phyloP scores from a whole-genome alignment of 2,329 filamentous ascomycete species.

The Remersonia thermophila region DNA sequence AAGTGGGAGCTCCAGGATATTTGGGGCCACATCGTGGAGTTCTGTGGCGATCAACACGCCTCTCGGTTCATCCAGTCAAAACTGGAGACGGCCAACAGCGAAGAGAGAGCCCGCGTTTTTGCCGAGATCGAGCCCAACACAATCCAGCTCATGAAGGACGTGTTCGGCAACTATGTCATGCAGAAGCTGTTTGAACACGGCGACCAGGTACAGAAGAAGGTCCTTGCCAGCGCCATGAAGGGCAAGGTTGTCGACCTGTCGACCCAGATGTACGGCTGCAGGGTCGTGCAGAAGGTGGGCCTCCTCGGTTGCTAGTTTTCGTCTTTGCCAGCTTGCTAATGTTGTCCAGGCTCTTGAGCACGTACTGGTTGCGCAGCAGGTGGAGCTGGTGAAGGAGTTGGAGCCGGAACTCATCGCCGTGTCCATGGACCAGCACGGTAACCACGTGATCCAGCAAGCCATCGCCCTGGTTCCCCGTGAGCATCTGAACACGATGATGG shows the following conservation, averaged over 20 bases:
- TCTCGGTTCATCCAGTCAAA: slow-evolving; percentile 94
- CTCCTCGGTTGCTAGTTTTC: too few relatives aligned
- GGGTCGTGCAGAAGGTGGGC: slow-evolving; percentile 81
- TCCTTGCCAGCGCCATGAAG: slow-evolving; percentile 76
- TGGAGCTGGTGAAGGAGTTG: slow-evolving; percentile 69
- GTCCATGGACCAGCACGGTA: slow-evolving; percentile 80
- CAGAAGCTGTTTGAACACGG: slow-evolving; percentile 97
- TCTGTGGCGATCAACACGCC: slow-evolving; percentile 89
- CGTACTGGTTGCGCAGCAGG: slow-evolving; percentile 84
- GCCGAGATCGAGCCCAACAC: slow-evolving; percentile 74
- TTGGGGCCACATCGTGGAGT: slow-evolving; percentile 78
- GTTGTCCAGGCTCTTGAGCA: slow-evolving; percentile 65
- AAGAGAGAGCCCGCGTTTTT: slow-evolving; percentile 88
- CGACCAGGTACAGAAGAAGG: slow-evolving; percentile 83
- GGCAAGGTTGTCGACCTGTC: slow-evolving; percentile 71
- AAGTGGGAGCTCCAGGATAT: slow-evolving; percentile 77
- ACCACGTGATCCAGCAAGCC: slow-evolving; percentile 92
- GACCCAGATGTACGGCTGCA: slow-evolving; percentile 81
- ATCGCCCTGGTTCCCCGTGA: slow-evolving; percentile 68
- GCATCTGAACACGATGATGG: slow-evolving; percentile 75
- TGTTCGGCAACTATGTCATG: slow-evolving; percentile 97
- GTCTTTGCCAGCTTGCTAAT: neutral
- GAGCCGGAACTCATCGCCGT: slow-evolving; percentile 63
- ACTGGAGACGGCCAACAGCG: slow-evolving; percentile 82
- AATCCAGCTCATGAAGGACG: slow-evolving; percentile 83